These are phyloP conservation scores for Dendrostoma leiphaemia DNA, from an alignment of 2,329 filamentous ascomycete species.

Conservation along the genomic window DNA sequence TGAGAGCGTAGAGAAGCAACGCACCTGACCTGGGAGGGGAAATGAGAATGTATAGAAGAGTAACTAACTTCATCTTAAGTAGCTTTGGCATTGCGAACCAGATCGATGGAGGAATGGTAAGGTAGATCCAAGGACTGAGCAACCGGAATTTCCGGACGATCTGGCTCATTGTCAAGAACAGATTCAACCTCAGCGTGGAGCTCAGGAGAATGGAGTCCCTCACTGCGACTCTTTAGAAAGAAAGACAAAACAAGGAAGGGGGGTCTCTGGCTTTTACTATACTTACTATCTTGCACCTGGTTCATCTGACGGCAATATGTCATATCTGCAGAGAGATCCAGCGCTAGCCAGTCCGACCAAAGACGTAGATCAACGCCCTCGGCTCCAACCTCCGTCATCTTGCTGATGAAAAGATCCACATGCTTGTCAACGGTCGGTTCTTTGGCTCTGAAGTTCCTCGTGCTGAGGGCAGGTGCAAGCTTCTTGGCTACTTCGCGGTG, in stretches of 20 bases:
- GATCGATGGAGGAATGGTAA: slow-evolving; percentile 11
- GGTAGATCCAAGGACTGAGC: slow-evolving; percentile 8
- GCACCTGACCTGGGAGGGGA: no score
- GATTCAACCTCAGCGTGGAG: slow-evolving; percentile 5
- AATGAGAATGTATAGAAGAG: no score
- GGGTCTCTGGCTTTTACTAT: no score
- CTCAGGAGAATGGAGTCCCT: slow-evolving; percentile 5
- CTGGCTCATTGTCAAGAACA: slow-evolving; percentile 9
- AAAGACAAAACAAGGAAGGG: no score
- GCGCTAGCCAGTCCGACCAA: slow-evolving; percentile 19
- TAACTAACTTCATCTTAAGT: slow-evolving; percentile 4
- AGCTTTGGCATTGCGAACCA: slow-evolving; percentile 1
- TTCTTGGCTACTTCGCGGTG: slow-evolving; percentile 18
- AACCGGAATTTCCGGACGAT: slow-evolving; percentile 11
- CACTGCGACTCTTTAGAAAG: background rate
- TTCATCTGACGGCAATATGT: slow-evolving; percentile 9
- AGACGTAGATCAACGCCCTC: slow-evolving; percentile 6
- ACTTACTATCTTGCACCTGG: slow-evolving; percentile 15
- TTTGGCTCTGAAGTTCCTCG: slow-evolving; percentile 7
- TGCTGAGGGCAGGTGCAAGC: slow-evolving; percentile 18
- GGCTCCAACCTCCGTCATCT: slow-evolving; percentile 1
- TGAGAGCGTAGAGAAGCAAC: no score
- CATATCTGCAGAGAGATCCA: slow-evolving; percentile 19
- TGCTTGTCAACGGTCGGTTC: slow-evolving; percentile 11
- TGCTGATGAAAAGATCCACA: slow-evolving; percentile 15